Conservation (phyloP, 2,329 filamentous ascomycete species). For the Pestalotiopsis sp. region DNA sequence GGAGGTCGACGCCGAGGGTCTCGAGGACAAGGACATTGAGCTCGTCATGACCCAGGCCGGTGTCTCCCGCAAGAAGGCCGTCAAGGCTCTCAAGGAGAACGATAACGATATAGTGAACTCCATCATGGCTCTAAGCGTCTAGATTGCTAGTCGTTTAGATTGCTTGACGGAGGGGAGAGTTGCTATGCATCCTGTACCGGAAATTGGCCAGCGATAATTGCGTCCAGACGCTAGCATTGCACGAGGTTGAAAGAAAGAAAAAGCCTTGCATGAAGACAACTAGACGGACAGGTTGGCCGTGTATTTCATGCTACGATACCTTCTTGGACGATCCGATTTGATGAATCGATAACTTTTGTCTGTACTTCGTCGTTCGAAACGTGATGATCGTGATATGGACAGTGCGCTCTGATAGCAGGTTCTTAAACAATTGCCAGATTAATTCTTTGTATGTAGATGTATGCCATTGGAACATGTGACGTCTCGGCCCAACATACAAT, state of each 20-base stretch:
- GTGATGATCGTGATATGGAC: neutral
- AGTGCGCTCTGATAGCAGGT: too few relatives aligned
- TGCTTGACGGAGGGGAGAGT: neutral
- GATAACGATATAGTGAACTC: conserved; percentile 99
- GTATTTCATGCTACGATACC: conserved; percentile 26
- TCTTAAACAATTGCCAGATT: too few relatives aligned
- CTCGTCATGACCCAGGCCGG: conserved; percentile 97
- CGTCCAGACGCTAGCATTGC: conserved; percentile 18
- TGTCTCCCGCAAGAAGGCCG: conserved; percentile 96
- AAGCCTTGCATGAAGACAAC: conserved; percentile 18
- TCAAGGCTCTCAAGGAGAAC: conserved; percentile 98
- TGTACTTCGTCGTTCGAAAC: neutral
- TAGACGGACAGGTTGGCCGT: conserved; percentile 23
- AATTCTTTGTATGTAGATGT: too few relatives aligned
- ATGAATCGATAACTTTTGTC: neutral
- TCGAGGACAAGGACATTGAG: conserved; percentile 99
- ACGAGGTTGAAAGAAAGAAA: conserved; percentile 15
- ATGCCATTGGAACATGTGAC: too few relatives aligned
- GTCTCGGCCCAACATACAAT: too few relatives aligned
- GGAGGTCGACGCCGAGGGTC: conserved; percentile 89
- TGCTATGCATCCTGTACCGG: neutral
- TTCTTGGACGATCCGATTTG: conserved; percentile 21
- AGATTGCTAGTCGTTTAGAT: conserved; percentile 49
- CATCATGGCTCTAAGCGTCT: conserved; percentile 97
- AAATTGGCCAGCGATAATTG: conserved; percentile 6